These are phyloP conservation scores for Botryotinia calthae DNA, from an alignment of 2,329 filamentous ascomycete species.

Conservation along the genomic window DNA sequence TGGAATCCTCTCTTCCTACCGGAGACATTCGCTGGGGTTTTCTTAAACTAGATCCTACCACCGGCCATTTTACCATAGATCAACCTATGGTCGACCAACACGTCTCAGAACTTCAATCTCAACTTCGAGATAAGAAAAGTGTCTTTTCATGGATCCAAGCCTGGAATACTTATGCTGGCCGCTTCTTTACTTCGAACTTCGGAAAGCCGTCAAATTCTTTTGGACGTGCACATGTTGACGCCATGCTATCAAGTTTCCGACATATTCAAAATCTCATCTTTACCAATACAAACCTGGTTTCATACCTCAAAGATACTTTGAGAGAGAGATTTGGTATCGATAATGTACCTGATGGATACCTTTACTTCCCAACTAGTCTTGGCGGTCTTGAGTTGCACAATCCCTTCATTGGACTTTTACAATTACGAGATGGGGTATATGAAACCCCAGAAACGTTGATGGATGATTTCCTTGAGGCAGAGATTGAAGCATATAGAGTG, in stretches of 20 bases:
- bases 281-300: constrained; percentile 43
- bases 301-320: constrained; percentile 50
- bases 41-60: constrained; percentile 48
- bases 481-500: constrained; percentile 39
- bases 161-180: constrained; percentile 57
- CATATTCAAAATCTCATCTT: constrained; percentile 54
- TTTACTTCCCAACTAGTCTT: constrained; percentile 43
- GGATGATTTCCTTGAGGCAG: constrained; percentile 37
- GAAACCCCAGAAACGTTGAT: constrained; percentile 33
- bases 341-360: constrained; percentile 43
- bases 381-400: constrained; percentile 45
- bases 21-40: constrained; percentile 60
- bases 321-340: constrained; percentile 47
- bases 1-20: constrained; percentile 43
- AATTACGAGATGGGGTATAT: constrained; percentile 33
- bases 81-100: constrained; percentile 54
- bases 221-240: constrained; percentile 53
- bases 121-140: constrained; percentile 50
- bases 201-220: constrained; percentile 54
- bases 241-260: constrained; percentile 51
- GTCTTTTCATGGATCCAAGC: constrained; percentile 59
- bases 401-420: constrained; percentile 42
- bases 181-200: constrained; percentile 58
- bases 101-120: constrained; percentile 53
- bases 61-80: constrained; percentile 55